Percentiles rank a stretch among this genome's conserved stretches.
Conservation (phyloP, 23 red algal genomes). For the Porphyridium purpureum region DNA sequence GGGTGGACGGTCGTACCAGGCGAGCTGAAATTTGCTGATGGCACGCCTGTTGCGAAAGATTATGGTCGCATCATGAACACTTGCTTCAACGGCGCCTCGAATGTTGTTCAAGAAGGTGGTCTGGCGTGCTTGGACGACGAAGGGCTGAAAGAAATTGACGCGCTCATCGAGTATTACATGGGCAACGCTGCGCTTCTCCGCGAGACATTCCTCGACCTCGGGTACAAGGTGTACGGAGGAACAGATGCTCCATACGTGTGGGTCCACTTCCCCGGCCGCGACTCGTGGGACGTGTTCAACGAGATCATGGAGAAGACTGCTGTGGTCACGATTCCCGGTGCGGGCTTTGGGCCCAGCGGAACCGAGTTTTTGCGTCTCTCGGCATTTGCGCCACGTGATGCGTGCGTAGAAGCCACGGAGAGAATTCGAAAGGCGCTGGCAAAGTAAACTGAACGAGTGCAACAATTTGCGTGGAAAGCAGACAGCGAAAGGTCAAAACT, state of each 20-base stretch:
- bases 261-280: constrained; percentile 71
- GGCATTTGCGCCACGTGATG: constrained; percentile 72
- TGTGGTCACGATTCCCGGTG: constrained; percentile 91
- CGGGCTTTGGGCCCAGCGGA: constrained; percentile 87
- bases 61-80: constrained; percentile 89
- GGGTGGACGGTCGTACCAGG: constrained; percentile 88
- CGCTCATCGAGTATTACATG: constrained; percentile 77
- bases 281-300: constrained; percentile 84
- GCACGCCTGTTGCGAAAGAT: constrained; percentile 71
- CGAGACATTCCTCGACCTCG: constrained; percentile 55
- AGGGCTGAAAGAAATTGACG: constrained; percentile 55
- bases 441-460: no score
- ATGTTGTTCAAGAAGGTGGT: constrained; percentile 80
- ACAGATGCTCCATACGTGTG: constrained; percentile 91
- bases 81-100: constrained; percentile 96
- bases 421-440: constrained; percentile 39
- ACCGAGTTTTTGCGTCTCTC: constrained; percentile 75
- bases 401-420: constrained; percentile 58
- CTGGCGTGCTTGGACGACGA: constrained; percentile 66
- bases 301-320: constrained; percentile 80
- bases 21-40: constrained; percentile 72
- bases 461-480: no score
- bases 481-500: no score
- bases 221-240: constrained; percentile 80
- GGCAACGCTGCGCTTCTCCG: constrained; percentile 60